These are phyloP conservation scores for Teratosphaeria epicoccoides DNA, from an alignment of 2,329 filamentous ascomycete genomes.

Conservation along the genomic window DNA sequence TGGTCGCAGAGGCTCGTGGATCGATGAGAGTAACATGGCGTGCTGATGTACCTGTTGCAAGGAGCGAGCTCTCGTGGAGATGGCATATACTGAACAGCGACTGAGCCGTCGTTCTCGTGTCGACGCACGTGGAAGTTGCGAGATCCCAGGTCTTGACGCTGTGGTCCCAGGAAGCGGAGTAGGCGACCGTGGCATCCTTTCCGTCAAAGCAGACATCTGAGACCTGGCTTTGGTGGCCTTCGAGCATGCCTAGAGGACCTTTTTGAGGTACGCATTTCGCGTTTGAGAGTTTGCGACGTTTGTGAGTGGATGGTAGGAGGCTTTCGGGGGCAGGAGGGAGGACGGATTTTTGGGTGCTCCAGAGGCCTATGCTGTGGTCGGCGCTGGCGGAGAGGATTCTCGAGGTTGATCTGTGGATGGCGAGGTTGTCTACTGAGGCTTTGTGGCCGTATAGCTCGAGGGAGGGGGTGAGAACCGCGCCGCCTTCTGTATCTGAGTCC, in stretches of 20 bases:
- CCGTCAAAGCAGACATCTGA: slow-evolving; percentile 78
- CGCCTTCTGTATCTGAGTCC: slow-evolving; percentile 49
- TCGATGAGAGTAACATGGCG: slow-evolving; percentile 90
- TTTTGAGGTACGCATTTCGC: slow-evolving; percentile 52
- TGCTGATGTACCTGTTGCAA: slow-evolving; percentile 69
- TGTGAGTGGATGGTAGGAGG: slow-evolving; percentile 60
- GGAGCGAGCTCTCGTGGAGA: slow-evolving; percentile 52
- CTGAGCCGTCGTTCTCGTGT: slow-evolving; percentile 73
- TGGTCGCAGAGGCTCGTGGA: slow-evolving; percentile 64
- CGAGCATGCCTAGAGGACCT: slow-evolving; percentile 65
- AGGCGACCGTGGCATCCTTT: slow-evolving; percentile 74
- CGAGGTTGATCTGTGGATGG: slow-evolving; percentile 60
- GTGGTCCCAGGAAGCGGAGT: slow-evolving; percentile 86
- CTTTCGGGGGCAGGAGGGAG: slow-evolving; percentile 62
- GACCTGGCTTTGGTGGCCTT: slow-evolving; percentile 61
- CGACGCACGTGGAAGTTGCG: slow-evolving; percentile 66
- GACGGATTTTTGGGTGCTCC: slow-evolving; percentile 69
- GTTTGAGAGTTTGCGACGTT: slow-evolving; percentile 58
- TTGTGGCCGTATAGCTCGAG: slow-evolving; percentile 79
- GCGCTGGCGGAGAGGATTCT: slow-evolving; percentile 76
- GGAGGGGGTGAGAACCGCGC: slow-evolving; percentile 51
- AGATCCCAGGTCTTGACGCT: slow-evolving; percentile 85
- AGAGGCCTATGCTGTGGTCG: slow-evolving; percentile 77
- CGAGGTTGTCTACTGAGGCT: slow-evolving; percentile 61
- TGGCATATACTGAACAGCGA: slow-evolving; percentile 70